Conservation (phyloP, 331 rosid genomes). For the Malus hybrid region DNA sequence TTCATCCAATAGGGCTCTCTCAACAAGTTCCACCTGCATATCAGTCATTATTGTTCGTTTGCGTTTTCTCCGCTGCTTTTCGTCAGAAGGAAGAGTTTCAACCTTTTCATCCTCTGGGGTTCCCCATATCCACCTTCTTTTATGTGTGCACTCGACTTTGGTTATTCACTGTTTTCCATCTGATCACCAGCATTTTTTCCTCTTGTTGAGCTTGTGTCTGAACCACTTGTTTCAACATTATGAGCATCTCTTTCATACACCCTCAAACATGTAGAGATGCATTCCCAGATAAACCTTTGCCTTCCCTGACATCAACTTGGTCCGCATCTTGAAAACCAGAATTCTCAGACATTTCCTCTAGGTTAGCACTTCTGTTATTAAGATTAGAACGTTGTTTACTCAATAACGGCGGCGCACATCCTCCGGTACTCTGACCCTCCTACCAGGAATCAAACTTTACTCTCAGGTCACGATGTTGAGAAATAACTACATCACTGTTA, state of each 20-base stretch:
- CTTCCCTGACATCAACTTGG: conserved; percentile 33
- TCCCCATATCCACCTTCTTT: conserved; percentile 41
- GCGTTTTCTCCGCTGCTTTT: conserved; percentile 68
- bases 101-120: conserved; percentile 64
- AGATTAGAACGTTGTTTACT: conserved; percentile 34
- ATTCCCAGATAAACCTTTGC: conserved; percentile 42
- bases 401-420: conserved; percentile 36
- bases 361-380: conserved; percentile 36
- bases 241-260: conserved; percentile 53
- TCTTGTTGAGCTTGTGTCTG: conserved; percentile 76
- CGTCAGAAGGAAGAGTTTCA: conserved; percentile 42
- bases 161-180: conserved; percentile 34
- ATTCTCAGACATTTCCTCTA: conserved; percentile 71
- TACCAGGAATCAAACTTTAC: conserved; percentile 46
- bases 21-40: conserved; percentile 53
- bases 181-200: conserved; percentile 50
- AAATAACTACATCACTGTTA: conserved; percentile 13
- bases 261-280: conserved; percentile 39
- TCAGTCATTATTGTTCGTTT: conserved; percentile 93
- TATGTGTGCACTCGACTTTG: conserved; percentile 41
- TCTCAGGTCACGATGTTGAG: conserved; percentile 27
- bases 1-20: conserved; percentile 71
- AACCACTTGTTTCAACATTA: conserved; percentile 90
- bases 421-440: conserved; percentile 61
- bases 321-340: conserved; percentile 49